Evolutionary conservation across 371 early-diverging fungal species (phyloP).

Genomic region (Mucor plumbeus): DNA sequence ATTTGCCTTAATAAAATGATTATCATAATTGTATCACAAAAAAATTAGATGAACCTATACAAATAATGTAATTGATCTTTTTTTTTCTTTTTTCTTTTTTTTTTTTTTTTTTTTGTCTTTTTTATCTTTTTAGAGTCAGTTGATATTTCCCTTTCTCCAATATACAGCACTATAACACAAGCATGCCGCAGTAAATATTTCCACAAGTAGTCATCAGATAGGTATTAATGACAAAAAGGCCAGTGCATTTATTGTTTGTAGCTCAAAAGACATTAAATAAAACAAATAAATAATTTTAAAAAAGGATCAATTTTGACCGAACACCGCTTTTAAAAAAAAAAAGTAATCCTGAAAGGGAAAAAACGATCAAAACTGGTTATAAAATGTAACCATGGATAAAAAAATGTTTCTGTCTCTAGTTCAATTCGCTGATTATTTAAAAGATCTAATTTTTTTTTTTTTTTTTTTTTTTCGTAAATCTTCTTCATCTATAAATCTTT

Average conservation of each 20-base stretch:
- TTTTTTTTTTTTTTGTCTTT: too few relatives aligned
- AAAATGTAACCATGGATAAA: neutral
- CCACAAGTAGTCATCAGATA: neutral
- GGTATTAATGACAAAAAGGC: neutral
- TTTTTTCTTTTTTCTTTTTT: too few relatives aligned
- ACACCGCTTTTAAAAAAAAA: neutral
- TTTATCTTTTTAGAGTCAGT: neutral
- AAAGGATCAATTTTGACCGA: neutral
- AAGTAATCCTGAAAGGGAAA: neutral
- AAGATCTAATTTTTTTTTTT: constrained; percentile 1
- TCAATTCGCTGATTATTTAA: neutral
- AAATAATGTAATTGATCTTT: too few relatives aligned
- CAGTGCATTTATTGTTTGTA: neutral
- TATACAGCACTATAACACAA: neutral
- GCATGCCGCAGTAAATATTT: neutral
- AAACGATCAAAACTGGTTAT: neutral
- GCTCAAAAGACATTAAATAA: neutral
- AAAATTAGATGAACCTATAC: too few relatives aligned
- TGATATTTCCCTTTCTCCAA: neutral
- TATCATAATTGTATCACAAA: too few relatives aligned
- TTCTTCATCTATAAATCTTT: neutral
- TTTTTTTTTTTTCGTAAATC: neutral
- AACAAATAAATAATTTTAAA: neutral
- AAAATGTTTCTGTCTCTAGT: neutral
- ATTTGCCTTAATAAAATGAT: too few relatives aligned